A percentile compares a stretch with the other conserved stretches of the same genome.
These are phyloP conservation scores for Globisporangium canariense DNA, from an alignment of 352 stramenopile species.

Conservation along the genomic window DNA sequence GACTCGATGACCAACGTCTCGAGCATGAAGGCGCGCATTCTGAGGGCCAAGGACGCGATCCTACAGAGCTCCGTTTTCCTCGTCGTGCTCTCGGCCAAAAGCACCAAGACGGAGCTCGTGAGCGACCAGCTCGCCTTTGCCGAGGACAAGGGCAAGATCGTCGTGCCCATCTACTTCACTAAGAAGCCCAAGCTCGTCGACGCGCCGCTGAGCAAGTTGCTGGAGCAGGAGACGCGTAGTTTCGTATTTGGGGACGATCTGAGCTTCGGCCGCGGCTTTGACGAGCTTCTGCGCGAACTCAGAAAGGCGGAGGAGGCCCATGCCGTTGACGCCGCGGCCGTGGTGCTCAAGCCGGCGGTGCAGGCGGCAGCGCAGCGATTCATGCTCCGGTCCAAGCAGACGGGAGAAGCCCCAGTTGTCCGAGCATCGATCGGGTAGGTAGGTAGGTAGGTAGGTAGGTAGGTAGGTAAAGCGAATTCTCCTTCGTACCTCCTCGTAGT, in stretches of 20 bases:
- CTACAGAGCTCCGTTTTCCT: slow-evolving; percentile 64
- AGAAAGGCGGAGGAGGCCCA: slow-evolving; percentile 20
- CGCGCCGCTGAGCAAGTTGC: slow-evolving; percentile 26
- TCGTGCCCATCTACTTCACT: slow-evolving; percentile 72
- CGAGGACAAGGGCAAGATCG: slow-evolving; percentile 75
- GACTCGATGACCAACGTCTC: slow-evolving; percentile 71
- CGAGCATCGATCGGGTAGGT: slow-evolving; percentile 13
- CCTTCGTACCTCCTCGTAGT: not conserved
- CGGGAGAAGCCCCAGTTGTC: not conserved
- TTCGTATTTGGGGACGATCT: slow-evolving; percentile 63
- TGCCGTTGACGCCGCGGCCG: slow-evolving; percentile 20
- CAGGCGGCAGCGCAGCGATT: slow-evolving; percentile 36
- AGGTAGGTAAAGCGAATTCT: not conserved
- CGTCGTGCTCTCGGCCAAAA: slow-evolving; percentile 72
- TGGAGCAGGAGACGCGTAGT: slow-evolving; percentile 33
- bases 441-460: not conserved
- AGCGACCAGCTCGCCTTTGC: slow-evolving; percentile 82
- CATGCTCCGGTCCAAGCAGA: slow-evolving; percentile 20
- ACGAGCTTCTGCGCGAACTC: slow-evolving; percentile 47
- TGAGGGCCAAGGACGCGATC: slow-evolving; percentile 77
- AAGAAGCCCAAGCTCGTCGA: slow-evolving; percentile 45
- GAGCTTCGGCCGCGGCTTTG: slow-evolving; percentile 63
- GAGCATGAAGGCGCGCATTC: slow-evolving; percentile 72
- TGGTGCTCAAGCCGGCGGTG: slow-evolving; percentile 31
- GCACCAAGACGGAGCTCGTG: slow-evolving; percentile 74